phyloP scores from a whole-genome alignment of 2,329 filamentous ascomycete species.

The Hymenoscyphus linearis region DNA sequence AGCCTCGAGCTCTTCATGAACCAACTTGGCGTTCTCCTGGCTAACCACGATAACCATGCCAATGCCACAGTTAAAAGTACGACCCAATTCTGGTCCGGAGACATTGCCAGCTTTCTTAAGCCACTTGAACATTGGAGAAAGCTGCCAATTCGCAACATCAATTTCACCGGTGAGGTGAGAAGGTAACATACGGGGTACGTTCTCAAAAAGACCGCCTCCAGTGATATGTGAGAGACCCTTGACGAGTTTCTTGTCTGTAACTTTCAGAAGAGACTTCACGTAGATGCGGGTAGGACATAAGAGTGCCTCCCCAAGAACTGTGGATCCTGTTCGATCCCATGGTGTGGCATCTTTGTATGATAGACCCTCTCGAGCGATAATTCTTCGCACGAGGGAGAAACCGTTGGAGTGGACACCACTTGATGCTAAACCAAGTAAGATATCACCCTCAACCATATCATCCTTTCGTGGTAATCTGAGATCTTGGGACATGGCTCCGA shows the following conservation, averaged over 20 bases:
- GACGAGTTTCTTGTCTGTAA: slow-evolving; percentile 57
- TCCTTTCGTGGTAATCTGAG: slow-evolving; percentile 70
- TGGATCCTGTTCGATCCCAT: slow-evolving; percentile 56
- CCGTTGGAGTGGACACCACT: slow-evolving; percentile 93
- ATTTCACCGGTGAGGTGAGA: slow-evolving; percentile 72
- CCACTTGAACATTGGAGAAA: slow-evolving; percentile 82
- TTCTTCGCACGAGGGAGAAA: slow-evolving; percentile 91
- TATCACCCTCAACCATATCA: slow-evolving; percentile 74
- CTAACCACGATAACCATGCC: slow-evolving; percentile 89
- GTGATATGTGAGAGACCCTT: slow-evolving; percentile 98
- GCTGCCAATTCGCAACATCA: slow-evolving; percentile 68
- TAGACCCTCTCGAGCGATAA: slow-evolving; percentile 69
- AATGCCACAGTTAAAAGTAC: slow-evolving; percentile 91
- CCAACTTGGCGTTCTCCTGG: slow-evolving; percentile 54
- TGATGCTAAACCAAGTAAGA: slow-evolving; percentile 80
- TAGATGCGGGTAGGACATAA: slow-evolving; percentile 92
- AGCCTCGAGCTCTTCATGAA: slow-evolving; percentile 54
- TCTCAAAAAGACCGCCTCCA: slow-evolving; percentile 86
- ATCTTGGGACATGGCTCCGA: slow-evolving; percentile 70
- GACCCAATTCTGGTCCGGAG: slow-evolving; percentile 71
- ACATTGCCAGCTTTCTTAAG: slow-evolving; percentile 70
- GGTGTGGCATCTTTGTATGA: slow-evolving; percentile 68
- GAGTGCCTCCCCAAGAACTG: slow-evolving; percentile 67
- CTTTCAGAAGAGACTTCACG: slow-evolving; percentile 72
- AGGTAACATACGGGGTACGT: slow-evolving; percentile 91